Evolutionary conservation across 208 protist genomes (phyloP).

Genomic region (Acanthamoeba polyphaga): DNA sequence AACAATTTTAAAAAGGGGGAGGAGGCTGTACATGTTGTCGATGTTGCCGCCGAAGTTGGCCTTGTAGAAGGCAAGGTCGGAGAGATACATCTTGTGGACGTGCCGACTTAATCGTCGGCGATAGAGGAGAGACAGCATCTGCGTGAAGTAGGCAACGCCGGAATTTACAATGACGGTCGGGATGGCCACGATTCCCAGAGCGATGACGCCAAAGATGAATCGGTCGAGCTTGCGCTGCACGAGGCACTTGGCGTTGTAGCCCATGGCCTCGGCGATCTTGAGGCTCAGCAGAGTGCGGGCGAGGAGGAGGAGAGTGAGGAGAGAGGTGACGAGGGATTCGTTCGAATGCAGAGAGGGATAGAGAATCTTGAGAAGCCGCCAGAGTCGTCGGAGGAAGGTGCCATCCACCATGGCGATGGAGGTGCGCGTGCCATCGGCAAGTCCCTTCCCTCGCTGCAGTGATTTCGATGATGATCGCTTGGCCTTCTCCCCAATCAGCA

Average conservation of each 20-base stretch:
- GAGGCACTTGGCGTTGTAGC: conserved; percentile 40
- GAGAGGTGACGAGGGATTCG: conserved; percentile 17
- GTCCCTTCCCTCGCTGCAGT: not conserved
- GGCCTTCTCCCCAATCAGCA: conserved; percentile 9
- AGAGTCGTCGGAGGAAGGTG: not conserved
- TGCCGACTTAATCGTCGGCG: not conserved
- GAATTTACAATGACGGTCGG: conserved; percentile 33
- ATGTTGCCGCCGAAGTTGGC: conserved; percentile 17
- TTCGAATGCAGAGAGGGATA: not conserved
- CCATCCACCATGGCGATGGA: not conserved
- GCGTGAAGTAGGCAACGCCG: conserved; percentile 12
- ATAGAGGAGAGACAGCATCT: conserved; percentile 26
- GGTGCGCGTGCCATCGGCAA: not conserved
- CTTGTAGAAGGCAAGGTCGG: conserved; percentile 33
- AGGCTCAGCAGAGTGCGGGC: conserved; percentile 5
- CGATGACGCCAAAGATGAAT: conserved; percentile 36
- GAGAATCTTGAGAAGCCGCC: conserved; percentile 28
- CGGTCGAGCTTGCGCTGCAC: conserved; percentile 42
- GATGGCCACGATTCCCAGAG: conserved; percentile 15
- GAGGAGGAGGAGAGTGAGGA: conserved; percentile 12
- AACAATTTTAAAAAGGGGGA: too few species aligned
- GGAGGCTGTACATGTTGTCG: conserved; percentile 8
- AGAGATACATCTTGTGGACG: conserved; percentile 34
- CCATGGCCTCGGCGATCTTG: conserved; percentile 28
- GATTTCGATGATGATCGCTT: conserved; percentile 6